Percentiles rank a stretch among this genome's conserved stretches.
Conservation (phyloP, 2,329 filamentous ascomycete species). For the Trichophyton rubrum region DNA sequence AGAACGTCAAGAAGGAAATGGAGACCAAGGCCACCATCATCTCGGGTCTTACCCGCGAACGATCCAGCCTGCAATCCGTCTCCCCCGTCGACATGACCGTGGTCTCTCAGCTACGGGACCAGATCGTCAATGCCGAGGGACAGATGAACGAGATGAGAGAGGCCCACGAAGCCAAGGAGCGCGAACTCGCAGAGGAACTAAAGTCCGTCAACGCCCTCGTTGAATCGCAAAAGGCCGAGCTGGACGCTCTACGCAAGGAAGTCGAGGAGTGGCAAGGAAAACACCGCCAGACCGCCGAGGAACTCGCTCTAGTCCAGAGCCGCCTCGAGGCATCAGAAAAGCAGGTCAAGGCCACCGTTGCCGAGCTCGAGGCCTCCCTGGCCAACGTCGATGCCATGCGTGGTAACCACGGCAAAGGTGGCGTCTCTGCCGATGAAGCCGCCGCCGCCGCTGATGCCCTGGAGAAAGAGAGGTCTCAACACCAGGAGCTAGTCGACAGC, state of each 20-base stretch:
- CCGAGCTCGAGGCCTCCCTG: conserved; percentile 57
- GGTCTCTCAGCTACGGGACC: conserved; percentile 73
- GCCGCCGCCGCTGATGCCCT: conserved; percentile 34
- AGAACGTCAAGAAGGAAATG: conserved; percentile 83
- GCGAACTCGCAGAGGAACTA: conserved; percentile 60
- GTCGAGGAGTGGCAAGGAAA: conserved; percentile 62
- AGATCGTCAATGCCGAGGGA: conserved; percentile 74
- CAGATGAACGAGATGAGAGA: conserved; percentile 64
- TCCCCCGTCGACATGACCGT: conserved; percentile 85
- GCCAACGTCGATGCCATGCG: conserved; percentile 40
- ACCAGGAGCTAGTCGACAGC: conserved; percentile 47
- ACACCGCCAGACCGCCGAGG: conserved; percentile 56
- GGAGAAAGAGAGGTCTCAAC: conserved; percentile 41
- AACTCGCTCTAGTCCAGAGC: conserved; percentile 58
- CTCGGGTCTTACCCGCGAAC: conserved; percentile 79
- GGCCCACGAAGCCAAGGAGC: conserved; percentile 59
- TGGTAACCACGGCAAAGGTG: conserved; percentile 23
- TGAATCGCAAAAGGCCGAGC: conserved; percentile 22
- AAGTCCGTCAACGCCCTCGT: conserved; percentile 51
- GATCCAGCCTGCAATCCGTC: conserved; percentile 69
- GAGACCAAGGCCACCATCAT: conserved; percentile 95
- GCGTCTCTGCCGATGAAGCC: conserved; percentile 20
- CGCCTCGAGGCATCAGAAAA: conserved; percentile 61
- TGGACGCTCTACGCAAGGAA: conserved; percentile 37
- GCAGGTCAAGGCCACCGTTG: conserved; percentile 58